A percentile compares a stretch with the other conserved stretches of the same genome.
phyloP scores from a whole-genome alignment of 108 stramenopile species.

The Epipyxis sp. region DNA sequence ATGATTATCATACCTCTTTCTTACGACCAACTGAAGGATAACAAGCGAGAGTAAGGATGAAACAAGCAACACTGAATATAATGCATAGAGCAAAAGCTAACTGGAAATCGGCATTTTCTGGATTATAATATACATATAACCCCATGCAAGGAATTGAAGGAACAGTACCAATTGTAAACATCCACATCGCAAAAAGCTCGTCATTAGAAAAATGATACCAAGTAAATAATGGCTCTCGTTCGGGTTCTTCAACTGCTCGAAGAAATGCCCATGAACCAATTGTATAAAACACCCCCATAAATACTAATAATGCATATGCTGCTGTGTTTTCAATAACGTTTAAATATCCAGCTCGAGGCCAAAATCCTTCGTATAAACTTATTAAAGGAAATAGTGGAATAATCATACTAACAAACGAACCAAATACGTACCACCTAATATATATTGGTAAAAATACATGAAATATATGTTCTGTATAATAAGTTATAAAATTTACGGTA shows the following conservation, averaged over 20 bases:
- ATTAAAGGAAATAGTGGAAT: neutral
- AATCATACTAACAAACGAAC: neutral
- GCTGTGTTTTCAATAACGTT: neutral
- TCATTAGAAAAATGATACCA: conserved; percentile 7
- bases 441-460: neutral
- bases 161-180: neutral
- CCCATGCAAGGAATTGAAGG: conserved; percentile 4
- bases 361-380: neutral
- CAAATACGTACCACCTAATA: neutral
- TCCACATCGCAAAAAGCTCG: conserved; percentile 25
- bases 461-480: neutral
- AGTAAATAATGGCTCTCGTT: conserved; percentile 3
- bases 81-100: neutral
- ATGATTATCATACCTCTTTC: too few species aligned
- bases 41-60: neutral
- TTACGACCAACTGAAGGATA: neutral
- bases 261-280: conserved; percentile 25
- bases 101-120: neutral
- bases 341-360: neutral
- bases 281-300: conserved; percentile 1
- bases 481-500: neutral
- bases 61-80: neutral
- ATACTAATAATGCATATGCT: neutral
- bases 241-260: conserved; percentile 25
- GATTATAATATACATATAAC: neutral